Evolutionary conservation across 2,329 filamentous ascomycete genomes (phyloP).

Genomic region (Penicillium italicum): DNA sequence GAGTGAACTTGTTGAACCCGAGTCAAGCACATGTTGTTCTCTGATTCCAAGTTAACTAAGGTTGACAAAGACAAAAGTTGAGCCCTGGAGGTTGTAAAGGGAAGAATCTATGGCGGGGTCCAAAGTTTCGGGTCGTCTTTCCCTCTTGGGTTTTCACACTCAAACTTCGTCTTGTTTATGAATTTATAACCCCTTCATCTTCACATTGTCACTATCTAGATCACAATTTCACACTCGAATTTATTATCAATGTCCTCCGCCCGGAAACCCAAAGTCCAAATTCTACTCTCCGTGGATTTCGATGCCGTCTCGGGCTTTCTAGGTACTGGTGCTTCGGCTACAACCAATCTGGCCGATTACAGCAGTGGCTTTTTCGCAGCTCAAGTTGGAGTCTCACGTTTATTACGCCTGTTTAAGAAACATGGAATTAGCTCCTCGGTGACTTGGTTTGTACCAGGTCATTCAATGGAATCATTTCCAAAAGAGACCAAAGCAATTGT

Average conservation of each 20-base stretch:
- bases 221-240: background rate
- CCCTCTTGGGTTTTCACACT: background rate
- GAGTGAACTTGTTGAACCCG: background rate
- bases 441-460: conserved; percentile 60
- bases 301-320: conserved; percentile 60
- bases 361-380: conserved; percentile 55
- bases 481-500: conserved; percentile 50
- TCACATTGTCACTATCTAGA: background rate
- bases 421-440: conserved; percentile 51
- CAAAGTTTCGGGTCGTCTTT: background rate
- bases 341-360: conserved; percentile 56
- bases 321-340: conserved; percentile 51
- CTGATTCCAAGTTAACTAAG: background rate
- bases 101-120: background rate
- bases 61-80: background rate
- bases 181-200: background rate
- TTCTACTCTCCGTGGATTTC: conserved; percentile 48
- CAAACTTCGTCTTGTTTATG: background rate
- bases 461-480: conserved; percentile 58
- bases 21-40: background rate
- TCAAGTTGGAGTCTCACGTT: conserved; percentile 54
- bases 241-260: background rate
- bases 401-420: conserved; percentile 54
- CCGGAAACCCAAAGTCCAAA: conserved; percentile 14
- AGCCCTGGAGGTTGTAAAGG: too few species aligned